Evolutionary conservation across 495 filamentous ascomycete species (phyloP), one percentile per base, ranked within the genome.

Genomic region (Hypoxylon crocopeplum): DNA sequence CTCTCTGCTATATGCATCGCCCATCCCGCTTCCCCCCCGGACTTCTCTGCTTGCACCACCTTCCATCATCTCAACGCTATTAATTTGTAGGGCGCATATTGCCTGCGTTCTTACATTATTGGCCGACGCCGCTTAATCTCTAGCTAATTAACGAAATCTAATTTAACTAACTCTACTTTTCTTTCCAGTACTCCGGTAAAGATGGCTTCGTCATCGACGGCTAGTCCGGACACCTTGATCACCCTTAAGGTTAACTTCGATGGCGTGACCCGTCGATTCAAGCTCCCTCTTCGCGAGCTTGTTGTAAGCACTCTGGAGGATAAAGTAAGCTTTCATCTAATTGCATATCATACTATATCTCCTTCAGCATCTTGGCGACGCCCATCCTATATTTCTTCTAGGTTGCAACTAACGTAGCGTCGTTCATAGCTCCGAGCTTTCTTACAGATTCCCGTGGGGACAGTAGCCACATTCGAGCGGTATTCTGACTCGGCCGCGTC

Each of bases 401-500:
- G 13, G 53, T 20, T 21, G 30, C 7, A 38, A 49, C 67, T 75
- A 48, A 74, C 64, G 21, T 48, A 21, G 13, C 3, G 11, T 13
- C n/a, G 24, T 37, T 16, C 25, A 13, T 60, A 98, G 94, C 84
- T 98, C 52, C 90, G 89, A 59, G 72, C 72, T 50, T 79, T 90
- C 21, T 85, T 98, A 32, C 73, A 75, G 48, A 86, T 98, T 67
- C 82, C 87, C n/a, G 68, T 78, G 7, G 83, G 85, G 63, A 81
- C 85, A 48, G 76, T 84, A 42, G 84, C 90, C 70, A 69, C 89
- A 62, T 87, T 98, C 66, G 94, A 99, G 81, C 90, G 94, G 38
- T 99, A 92, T 76, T 98, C 95, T 50, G 94, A 99, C 71, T 97
- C 92, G 68, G 91, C 92, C 56, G 86, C 80, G 21, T 79, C 86